Conservation (phyloP, 2,329 filamentous ascomycete species). For the Neoscytalidium dimidiatum region DNA sequence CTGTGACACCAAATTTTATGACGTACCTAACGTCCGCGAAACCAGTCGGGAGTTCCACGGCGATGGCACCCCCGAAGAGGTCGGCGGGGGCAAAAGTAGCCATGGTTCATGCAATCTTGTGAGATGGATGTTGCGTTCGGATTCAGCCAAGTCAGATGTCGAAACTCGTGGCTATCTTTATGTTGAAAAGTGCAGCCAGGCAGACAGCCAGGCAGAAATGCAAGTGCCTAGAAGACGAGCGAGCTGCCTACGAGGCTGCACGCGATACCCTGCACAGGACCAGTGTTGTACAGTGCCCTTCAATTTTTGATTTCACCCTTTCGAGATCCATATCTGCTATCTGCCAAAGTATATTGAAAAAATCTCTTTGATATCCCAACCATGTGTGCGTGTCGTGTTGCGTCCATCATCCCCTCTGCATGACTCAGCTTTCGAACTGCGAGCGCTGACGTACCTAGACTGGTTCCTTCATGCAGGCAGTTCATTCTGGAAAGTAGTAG, state of each 20-base stretch:
- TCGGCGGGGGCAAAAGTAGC: slow-evolving; percentile 55
- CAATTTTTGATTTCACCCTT: too few species aligned
- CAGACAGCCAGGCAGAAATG: slow-evolving; percentile 14
- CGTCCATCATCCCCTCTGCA: background rate
- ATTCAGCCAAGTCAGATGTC: background rate
- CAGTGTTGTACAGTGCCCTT: too few species aligned
- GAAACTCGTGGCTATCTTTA: background rate
- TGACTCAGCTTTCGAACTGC: background rate
- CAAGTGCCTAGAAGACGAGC: background rate
- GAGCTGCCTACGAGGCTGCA: background rate
- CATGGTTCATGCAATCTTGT: slow-evolving; percentile 43
- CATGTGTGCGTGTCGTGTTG: background rate
- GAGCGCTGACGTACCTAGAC: background rate
- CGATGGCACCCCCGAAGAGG: slow-evolving; percentile 73
- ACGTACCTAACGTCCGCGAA: slow-evolving; percentile 74
- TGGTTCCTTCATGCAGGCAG: background rate
- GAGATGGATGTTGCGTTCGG: background rate
- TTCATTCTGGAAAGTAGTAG: background rate
- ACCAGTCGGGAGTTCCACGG: slow-evolving; percentile 65
- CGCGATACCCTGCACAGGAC: too few species aligned
- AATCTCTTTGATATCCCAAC: too few species aligned
- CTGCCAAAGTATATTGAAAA: too few species aligned
- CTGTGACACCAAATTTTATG: background rate
- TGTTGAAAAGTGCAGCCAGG: background rate
- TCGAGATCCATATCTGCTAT: too few species aligned